Conservation (phyloP, 225 moss, liverwort and hornwort species). For the Marchantia paleacea region DNA sequence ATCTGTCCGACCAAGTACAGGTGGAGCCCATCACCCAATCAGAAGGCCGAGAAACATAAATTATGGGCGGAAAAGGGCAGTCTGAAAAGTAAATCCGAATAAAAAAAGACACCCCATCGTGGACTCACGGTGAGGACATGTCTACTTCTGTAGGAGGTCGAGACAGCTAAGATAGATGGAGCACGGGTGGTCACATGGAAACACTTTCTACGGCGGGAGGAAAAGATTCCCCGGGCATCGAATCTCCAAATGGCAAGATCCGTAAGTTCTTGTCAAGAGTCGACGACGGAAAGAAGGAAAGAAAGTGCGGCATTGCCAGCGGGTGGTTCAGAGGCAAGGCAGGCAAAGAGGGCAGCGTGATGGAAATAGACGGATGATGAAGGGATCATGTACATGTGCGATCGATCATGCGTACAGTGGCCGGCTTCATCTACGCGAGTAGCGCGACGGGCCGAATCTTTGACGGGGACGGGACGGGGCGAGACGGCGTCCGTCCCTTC, state of each 20-base stretch:
- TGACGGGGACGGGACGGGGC: not conserved
- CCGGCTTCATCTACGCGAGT: not conserved
- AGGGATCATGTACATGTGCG: not conserved
- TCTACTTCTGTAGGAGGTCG: not conserved
- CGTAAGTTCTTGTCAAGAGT: not conserved
- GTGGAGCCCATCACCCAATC: not conserved
- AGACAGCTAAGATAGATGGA: not conserved
- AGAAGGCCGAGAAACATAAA: not conserved
- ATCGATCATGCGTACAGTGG: not conserved
- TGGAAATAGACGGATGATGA: not conserved
- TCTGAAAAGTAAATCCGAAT: not conserved
- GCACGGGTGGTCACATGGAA: conserved; percentile 8
- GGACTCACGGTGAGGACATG: conserved; percentile 2
- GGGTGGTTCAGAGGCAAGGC: not conserved
- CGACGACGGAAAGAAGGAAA: not conserved
- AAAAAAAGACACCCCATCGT: not conserved
- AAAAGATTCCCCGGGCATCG: not conserved
- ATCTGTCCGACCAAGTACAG: not conserved
- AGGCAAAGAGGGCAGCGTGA: not conserved
- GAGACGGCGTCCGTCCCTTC: conserved; percentile 3
- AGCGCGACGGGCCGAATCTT: not conserved
- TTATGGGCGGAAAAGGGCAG: not conserved
- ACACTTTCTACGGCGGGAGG: conserved; percentile 11
- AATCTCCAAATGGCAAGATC: not conserved
- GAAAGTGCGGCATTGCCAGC: not conserved